Evolutionary conservation across 2,329 filamentous ascomycete species (phyloP), one percentile per base, ranked within the genome.

Genomic region (Aspergillus sp.): DNA sequence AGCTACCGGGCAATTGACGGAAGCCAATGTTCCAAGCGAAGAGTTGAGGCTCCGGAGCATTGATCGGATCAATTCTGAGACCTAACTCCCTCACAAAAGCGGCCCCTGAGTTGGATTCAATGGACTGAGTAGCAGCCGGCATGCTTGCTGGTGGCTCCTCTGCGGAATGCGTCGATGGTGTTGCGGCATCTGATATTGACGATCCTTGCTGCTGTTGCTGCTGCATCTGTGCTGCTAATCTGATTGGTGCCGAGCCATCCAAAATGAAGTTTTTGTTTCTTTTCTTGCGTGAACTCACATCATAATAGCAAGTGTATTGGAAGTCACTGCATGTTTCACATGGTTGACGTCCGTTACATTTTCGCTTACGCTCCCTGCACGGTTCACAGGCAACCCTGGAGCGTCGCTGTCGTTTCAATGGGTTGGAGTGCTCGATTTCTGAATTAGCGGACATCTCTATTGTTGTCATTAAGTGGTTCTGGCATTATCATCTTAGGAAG

Each of bases 41-140:
- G 0, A 78, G 70, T 53, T 78, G 75, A 47, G 80, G 65, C 42
- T 74, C 69, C 0, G 78, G 77, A 1, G 75, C 77, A 55, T 73
- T 74, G 4, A 72, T 72, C 0, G 77, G 74, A 55, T 82, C 78
- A 19, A 81, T 68, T 39, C 73, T 70, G 39, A 79, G 66, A 0
- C 74, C 79, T 30, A 82, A 62, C 19, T 72, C 69, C 46, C 77
- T 65, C 7, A 79, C 72, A 58, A 82, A 82, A 0, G 78, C 77
- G 0, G 79, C 75, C 0, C 77, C 78, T 0, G 78, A 81, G 50
- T 82, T 81, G 27, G 76, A 78, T 52, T 81, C 77, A 3, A 80
- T 62, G 0, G 75, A 76, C 4, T 30, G 25, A 12, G 25, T 30
- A 27, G 25, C 25, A 27, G 25, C 25, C 10, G 7, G 25, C 25